Evolutionary conservation across 1,284 basidiomycete species (phyloP).

Genomic region (Ustilago lituana): DNA sequence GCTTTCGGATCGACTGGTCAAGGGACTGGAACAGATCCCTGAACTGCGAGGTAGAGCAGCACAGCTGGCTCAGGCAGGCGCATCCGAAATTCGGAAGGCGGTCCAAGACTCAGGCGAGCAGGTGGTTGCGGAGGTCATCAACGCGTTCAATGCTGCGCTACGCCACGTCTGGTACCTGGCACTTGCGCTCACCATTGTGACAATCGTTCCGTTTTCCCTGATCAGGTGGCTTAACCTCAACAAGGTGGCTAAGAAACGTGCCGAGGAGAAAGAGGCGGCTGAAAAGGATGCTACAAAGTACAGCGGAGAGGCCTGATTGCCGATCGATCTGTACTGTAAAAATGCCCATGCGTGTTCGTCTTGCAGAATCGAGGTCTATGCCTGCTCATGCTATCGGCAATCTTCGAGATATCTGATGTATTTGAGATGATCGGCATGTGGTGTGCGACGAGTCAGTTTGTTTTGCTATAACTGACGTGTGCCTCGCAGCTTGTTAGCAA

Average conservation of each 20-base stretch:
- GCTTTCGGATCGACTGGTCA: conserved; percentile 8
- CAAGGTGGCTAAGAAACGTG: conserved; percentile 9
- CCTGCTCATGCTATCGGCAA: no score
- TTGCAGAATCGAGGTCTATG: no score
- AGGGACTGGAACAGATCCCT: conserved; percentile 11
- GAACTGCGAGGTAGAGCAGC: conserved; percentile 3
- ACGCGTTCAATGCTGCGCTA: conserved; percentile 17
- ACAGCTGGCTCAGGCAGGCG: conserved; percentile 9
- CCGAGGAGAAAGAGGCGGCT: conserved; percentile 4
- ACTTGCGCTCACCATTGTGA: conserved; percentile 7
- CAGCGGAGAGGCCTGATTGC: conserved; percentile 6
- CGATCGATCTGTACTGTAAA: no score
- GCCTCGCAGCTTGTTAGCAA: conserved; percentile 31
- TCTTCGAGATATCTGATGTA: no score
- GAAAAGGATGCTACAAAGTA: neutral
- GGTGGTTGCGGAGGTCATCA: conserved; percentile 5
- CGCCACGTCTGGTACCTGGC: conserved; percentile 29
- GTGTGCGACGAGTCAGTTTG: no score
- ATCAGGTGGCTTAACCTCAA: conserved; percentile 32
- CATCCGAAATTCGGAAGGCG: conserved; percentile 12
- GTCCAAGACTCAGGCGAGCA: conserved; percentile 7
- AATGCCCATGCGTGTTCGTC: no score
- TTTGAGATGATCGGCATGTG: no score
- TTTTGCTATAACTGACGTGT: conserved; percentile 26
- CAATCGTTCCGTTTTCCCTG: conserved; percentile 20